phyloP scores from a whole-genome alignment of 2,329 filamentous ascomycete species.

The Trichoderma polysporum region DNA sequence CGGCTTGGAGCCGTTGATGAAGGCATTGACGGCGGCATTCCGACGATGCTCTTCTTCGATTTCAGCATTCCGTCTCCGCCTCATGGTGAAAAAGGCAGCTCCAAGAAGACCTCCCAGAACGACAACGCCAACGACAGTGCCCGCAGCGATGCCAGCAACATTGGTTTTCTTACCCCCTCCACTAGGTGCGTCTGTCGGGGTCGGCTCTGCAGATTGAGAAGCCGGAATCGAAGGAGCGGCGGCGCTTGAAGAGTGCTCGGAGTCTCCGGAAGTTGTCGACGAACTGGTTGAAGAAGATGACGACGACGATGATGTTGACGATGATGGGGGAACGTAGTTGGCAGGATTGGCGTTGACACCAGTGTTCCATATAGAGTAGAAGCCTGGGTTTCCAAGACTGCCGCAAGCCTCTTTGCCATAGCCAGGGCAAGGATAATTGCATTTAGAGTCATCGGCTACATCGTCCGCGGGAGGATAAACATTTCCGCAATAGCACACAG shows the following conservation, averaged over 20 bases:
- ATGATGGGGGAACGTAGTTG: slow-evolving; percentile 22
- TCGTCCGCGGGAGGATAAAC: slow-evolving; percentile 59
- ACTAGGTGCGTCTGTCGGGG: slow-evolving; percentile 25
- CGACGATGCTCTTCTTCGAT: slow-evolving; percentile 83
- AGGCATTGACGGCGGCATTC: slow-evolving; percentile 75
- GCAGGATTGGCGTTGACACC: slow-evolving; percentile 44
- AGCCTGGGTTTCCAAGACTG: slow-evolving; percentile 30
- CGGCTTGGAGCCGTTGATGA: slow-evolving; percentile 65
- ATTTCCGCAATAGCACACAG: slow-evolving; percentile 72
- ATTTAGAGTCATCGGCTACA: slow-evolving; percentile 58
- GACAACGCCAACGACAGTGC: slow-evolving; percentile 81
- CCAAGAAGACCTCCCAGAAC: slow-evolving; percentile 64
- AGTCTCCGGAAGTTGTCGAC: neutral
- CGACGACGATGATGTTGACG: slow-evolving; percentile 27
- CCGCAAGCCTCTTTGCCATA: slow-evolving; percentile 62
- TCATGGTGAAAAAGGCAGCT: slow-evolving; percentile 71
- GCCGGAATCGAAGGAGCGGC: slow-evolving; percentile 25
- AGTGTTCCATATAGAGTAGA: slow-evolving; percentile 52
- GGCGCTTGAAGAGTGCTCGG: neutral
- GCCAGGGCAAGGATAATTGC: slow-evolving; percentile 65
- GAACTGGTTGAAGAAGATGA: slow-evolving; percentile 3
- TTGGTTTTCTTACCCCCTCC: slow-evolving; percentile 54
- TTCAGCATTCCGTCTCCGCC: slow-evolving; percentile 71
- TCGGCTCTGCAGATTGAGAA: slow-evolving; percentile 25
- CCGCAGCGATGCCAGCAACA: slow-evolving; percentile 81